Base-by-base conservation (phyloP, 768 basidiomycete genomes). In the Phallus indusiatus region DNA sequence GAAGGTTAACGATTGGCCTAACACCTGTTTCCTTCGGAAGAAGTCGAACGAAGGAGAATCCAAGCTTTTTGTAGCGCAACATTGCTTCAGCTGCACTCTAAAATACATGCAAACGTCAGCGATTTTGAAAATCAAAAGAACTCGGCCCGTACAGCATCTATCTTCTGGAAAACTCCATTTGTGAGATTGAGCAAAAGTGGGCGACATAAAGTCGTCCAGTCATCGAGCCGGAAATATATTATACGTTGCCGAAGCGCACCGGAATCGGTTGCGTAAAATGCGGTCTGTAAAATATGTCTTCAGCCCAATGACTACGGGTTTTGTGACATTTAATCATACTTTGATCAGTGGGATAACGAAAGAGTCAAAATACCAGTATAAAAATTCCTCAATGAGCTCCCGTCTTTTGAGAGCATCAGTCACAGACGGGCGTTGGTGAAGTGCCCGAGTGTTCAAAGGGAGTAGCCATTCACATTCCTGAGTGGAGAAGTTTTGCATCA, bases 21-120 rank as follows among this genome's bases (percentile, higher is more conserved):
- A 98, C 91, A 0, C 96, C 96, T 3, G 84, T 90, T 60, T 94
- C 94, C 70, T 98, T 99, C 0, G 96, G 96, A 18, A 99, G 74
- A 7, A 97, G 76, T 1, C 96, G 81, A 16, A 95, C 84, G 63
- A 88, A 90, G 0, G 93, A 91, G 67, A 84, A 92, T 0, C 90
- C 90, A 1, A 96, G 76, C 61, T 73, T 81, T 1, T 92, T 80
- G 63, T 85, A 81, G n/a, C 81, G 77, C 12, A 89, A 71, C 37
- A 91, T 77, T 58, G 82, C 81, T 50, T 79, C 74, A 0, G 83
- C 84, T 61, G 90, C 84, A 21, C 69, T 64, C 86, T 93, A 61
- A 16, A n/a, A 12, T 37, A 59, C 50, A 65, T 36, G 47, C 33
- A 33, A 53, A 20, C 50, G 2, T 20, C 24, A 60, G 60, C 42